Percentiles rank a stretch among this genome's conserved stretches.
These are phyloP conservation scores for Eucalyptus pauciflora DNA, from an alignment of 345 rosid genomes.

Conservation along the genomic window DNA sequence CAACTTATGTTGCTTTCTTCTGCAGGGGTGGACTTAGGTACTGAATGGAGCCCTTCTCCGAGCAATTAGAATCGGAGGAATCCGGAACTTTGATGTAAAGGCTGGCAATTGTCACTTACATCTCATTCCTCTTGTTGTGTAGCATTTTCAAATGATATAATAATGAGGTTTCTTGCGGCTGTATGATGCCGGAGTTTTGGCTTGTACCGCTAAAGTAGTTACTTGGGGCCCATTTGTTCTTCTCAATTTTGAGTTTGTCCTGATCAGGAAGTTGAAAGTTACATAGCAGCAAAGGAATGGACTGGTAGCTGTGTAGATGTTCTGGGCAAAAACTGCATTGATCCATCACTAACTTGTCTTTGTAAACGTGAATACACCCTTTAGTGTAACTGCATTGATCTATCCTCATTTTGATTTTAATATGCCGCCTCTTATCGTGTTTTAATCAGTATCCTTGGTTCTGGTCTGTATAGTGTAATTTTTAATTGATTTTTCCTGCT, in stretches of 20 bases:
- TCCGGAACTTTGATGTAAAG: constrained; percentile 37
- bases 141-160: background rate
- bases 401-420: background rate
- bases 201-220: constrained; percentile 58
- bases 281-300: constrained; percentile 49
- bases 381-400: constrained; percentile 89
- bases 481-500: background rate
- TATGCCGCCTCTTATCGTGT: background rate
- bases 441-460: background rate
- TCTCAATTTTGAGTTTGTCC: constrained; percentile 30
- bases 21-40: constrained; percentile 87
- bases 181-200: constrained; percentile 58
- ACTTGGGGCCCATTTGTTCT: constrained; percentile 90
- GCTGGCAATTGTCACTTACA: constrained; percentile 17
- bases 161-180: constrained; percentile 1
- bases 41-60: constrained; percentile 70
- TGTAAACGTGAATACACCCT: constrained; percentile 70
- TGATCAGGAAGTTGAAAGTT: constrained; percentile 8
- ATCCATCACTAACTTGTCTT: constrained; percentile 39
- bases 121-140: background rate
- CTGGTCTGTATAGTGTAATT: background rate
- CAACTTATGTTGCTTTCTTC: background rate
- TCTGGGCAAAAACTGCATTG: constrained; percentile 45
- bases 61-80: constrained; percentile 61
- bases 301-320: constrained; percentile 58